Evolutionary conservation across 2,329 filamentous ascomycete species (phyloP), one percentile per base, ranked within the genome.

Genomic region (Penicillium sp.): DNA sequence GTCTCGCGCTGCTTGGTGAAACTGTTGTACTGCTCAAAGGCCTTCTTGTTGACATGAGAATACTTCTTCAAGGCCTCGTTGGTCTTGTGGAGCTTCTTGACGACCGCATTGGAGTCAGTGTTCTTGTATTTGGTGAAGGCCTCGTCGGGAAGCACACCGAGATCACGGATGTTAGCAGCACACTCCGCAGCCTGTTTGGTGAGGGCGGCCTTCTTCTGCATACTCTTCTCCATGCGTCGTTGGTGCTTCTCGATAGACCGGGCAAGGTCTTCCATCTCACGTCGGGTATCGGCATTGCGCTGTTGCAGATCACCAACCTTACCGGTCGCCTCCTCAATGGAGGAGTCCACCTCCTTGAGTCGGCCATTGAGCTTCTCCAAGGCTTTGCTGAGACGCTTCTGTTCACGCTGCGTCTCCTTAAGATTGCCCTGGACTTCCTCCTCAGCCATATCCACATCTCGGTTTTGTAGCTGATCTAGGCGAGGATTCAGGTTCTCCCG

Each of bases 21-120:
- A 80, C 89, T 96, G 81, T 94, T 96, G 82, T 98, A 99, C 77
- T 99, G 95, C 79, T 99, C 96, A 75, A 98, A 97, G 0, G 95
- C 95, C 81, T 99, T 98, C 82, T 98, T 99, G 86, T 99, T 99
- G 80, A 99, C 93, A 72, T 97, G 92, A 59, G 93, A 92, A 81
- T 95, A 98, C 76, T 97, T 97, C 81, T 98, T 98, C 58, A 98
- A 84, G 0, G 91, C 89, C 70, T 97, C 92, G 66, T 96, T 96
- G 72, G 94, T 92, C 73, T 93, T 96, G 80, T 95, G 93, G 26
- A 98, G 86, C 60, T 89, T 89, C 72, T 85, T 86, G 57, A 85
- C 84, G 58, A 94, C 91, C 55, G 85, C 87, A 65, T 93, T 91
- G 28, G 89, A 88, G 69, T 92, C 90, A 76, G 92, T 90, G 69